Evolutionary conservation across 2,329 filamentous ascomycete species (phyloP).

Genomic region (Samsoniella hepiali): DNA sequence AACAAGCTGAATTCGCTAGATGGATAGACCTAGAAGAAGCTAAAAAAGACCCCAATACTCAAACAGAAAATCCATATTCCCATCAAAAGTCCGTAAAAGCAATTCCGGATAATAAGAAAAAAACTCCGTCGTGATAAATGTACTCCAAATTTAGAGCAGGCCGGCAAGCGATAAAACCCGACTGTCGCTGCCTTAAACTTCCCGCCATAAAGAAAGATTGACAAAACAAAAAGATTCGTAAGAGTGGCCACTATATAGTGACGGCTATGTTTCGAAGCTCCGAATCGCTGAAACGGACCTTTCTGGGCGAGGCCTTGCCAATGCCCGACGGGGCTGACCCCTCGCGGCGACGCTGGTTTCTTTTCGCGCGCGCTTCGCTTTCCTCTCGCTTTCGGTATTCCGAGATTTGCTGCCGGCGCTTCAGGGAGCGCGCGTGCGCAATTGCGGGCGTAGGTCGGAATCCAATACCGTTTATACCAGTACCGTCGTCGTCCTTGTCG

Average conservation of each 20-base stretch:
- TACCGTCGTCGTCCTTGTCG: slow-evolving; percentile 64
- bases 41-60: neutral
- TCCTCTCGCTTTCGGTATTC: slow-evolving; percentile 62
- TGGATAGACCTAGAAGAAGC: neutral
- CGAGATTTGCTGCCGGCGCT: slow-evolving; percentile 57
- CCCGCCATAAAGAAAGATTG: neutral
- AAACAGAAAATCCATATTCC: neutral
- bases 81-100: neutral
- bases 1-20: neutral
- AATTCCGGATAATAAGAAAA: neutral
- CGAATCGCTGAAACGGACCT: slow-evolving; percentile 40
- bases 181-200: neutral
- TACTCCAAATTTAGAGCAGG: neutral
- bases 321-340: slow-evolving; percentile 27
- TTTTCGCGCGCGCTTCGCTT: slow-evolving; percentile 54
- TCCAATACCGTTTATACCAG: slow-evolving; percentile 64
- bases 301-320: slow-evolving; percentile 30
- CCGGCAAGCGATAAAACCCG: too few relatives aligned
- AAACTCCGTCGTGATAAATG: slow-evolving; percentile 1
- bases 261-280: slow-evolving; percentile 34
- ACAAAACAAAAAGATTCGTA: neutral
- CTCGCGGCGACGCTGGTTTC: slow-evolving; percentile 50
- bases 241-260: slow-evolving; percentile 27
- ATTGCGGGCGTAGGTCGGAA: slow-evolving; percentile 62
- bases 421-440: slow-evolving; percentile 54